Percentiles rank a stretch among this genome's conserved stretches.
Evolutionary conservation across 768 basidiomycete species (phyloP).

Genomic region (Phlegmacium glaucopus): DNA sequence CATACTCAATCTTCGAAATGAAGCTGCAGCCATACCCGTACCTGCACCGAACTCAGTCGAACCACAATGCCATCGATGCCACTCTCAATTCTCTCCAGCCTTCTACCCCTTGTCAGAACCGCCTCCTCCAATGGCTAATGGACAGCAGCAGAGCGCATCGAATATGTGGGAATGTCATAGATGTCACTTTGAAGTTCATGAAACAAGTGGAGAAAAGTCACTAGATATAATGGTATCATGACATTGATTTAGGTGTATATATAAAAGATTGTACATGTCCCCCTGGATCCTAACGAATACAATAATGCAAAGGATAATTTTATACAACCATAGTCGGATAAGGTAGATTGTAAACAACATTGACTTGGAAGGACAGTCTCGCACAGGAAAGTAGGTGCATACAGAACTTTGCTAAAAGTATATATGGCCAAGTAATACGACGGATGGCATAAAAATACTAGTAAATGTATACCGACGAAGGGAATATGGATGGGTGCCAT

Average conservation of each 20-base stretch:
- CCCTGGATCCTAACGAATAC: too few species aligned
- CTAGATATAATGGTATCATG: slow-evolving; percentile 36
- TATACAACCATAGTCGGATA: too few species aligned
- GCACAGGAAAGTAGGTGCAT: too few species aligned
- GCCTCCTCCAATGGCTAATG: slow-evolving; percentile 4
- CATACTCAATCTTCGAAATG: slow-evolving; percentile 51
- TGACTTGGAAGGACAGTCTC: too few species aligned
- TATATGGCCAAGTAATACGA: too few species aligned
- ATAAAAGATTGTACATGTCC: slow-evolving; percentile 35
- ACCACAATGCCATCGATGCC: slow-evolving; percentile 57
- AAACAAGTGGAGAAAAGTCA: slow-evolving; percentile 24
- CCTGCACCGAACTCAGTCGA: slow-evolving; percentile 24
- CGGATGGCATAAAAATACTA: too few species aligned
- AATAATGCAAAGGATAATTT: too few species aligned
- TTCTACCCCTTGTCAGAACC: slow-evolving; percentile 49
- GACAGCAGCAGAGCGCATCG: slow-evolving; percentile 9
- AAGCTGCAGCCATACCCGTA: slow-evolving; percentile 23
- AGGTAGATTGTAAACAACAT: too few species aligned
- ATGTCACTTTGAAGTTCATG: slow-evolving; percentile 39
- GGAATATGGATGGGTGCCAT: too few species aligned
- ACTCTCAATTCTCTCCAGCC: slow-evolving; percentile 69
- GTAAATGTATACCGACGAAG: too few species aligned
- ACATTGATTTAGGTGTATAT: slow-evolving; percentile 23
- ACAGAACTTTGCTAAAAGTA: too few species aligned
- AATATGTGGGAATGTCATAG: slow-evolving; percentile 41